Evolutionary conservation across 768 basidiomycete genomes (phyloP).

Genomic region (Xerocomus potaroensis): DNA sequence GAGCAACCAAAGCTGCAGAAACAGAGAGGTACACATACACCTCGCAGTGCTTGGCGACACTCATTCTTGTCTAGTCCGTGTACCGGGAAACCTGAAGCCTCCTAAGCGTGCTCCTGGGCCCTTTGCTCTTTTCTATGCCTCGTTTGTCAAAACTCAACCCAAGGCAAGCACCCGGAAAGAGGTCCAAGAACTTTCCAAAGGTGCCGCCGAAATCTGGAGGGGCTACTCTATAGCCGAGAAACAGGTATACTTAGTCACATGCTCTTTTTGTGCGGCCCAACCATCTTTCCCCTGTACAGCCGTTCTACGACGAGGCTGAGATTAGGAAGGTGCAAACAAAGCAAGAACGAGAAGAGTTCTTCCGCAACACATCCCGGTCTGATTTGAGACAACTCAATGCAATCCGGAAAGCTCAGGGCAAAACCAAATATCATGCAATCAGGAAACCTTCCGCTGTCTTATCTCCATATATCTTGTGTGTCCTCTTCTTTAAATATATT

Average conservation of each 20-base stretch:
- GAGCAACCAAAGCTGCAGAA: neutral
- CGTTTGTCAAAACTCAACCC: constrained; percentile 9
- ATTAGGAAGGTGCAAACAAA: constrained; percentile 14
- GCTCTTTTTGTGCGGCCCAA: neutral
- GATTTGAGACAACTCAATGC: constrained; percentile 32
- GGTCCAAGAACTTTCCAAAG: constrained; percentile 8
- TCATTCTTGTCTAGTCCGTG: constrained; percentile 14
- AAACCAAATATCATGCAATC: constrained; percentile 10
- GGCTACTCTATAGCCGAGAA: constrained; percentile 32
- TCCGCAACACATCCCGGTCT: constrained; percentile 12
- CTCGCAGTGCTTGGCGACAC: neutral
- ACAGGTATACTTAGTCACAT: constrained; percentile 25
- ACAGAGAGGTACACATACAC: constrained; percentile 12
- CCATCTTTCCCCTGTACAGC: constrained; percentile 12
- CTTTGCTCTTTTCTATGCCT: constrained; percentile 23
- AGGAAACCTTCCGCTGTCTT: neutral
- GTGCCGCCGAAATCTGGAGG: constrained; percentile 29
- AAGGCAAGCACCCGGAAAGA: neutral
- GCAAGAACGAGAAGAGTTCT: constrained; percentile 27
- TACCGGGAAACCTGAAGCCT: constrained; percentile 16
- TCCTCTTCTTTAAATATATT: neutral
- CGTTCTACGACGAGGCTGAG: constrained; percentile 22
- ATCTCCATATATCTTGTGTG: constrained; percentile 25
- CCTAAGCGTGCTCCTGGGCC: constrained; percentile 27
- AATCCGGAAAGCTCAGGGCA: constrained; percentile 26